Base-by-base conservation (phyloP, 345 rosid species). In the Boechera stricta region DNA sequence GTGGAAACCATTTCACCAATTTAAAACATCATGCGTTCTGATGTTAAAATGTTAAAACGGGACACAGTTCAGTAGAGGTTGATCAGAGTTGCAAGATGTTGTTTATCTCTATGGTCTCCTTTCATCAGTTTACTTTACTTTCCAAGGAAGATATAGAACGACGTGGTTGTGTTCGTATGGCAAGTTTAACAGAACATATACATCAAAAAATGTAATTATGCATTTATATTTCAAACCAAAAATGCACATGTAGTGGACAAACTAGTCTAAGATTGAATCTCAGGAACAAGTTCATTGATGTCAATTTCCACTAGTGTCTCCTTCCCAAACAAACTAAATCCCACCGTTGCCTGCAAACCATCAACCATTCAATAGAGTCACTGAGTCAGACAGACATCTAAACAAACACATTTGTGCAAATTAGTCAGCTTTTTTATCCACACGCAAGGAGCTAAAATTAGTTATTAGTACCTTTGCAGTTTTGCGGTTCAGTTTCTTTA, bases 221-320 rank as follows among this genome's bases (percentile, higher is more conserved):
- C 32, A 69, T 54, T 36, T 52, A 21, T 56, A 55, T 38, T 4
- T 0, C 29, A 45, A 57, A 76, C 45, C 31, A 41, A 69, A 71
- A 71, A 28, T 28, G 28, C 52, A 77, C 32, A 36, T 36, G 7
- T 16, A 16, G 36, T 55, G 6, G 45, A 77, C 70, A 70, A 47
- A 64, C 36, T 51, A 44, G 48, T 49, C 61, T 59, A 81, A 83
- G 84, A 83, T 53, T 75, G 66, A 59, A 78, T 73, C 83, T 84
- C 89, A 33, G 83, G 71, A 42, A 84, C 91, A 86, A 94, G 87
- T 85, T 94, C 95, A 77, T 74, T 64, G 80, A 86, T 69, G 84
- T 88, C 90, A 64, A 92, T 59, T 55, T 94, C 98, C 44, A 89
- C 93, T 31, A 89, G 74, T 52, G 86, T 92, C 79, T 94, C 98